Base-by-base conservation (phyloP, 192 early-diverging fungal genomes). In the Gigaspora rosea region DNA sequence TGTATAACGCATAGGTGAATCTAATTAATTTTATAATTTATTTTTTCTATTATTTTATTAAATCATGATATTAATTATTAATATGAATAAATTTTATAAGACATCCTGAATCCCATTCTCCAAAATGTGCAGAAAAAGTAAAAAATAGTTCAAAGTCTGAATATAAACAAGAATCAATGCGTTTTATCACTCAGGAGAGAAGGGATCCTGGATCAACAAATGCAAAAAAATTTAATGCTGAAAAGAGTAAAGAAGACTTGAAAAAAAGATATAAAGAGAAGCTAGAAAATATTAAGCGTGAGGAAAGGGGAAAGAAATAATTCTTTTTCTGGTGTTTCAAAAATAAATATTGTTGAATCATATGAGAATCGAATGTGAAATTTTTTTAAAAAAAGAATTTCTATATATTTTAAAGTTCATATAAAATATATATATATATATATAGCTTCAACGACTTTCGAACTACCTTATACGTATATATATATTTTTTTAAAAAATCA, bases 231-330 rank as follows among this genome's bases (percentile, higher is more conserved):
- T 75, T 65, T 41, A 75, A 35, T 36, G 11, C 27, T 18, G 58
- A 62, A 10, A 75, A 49, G 50, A 75, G 48, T 52, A 75, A 65
- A 65, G 74, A 75, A 35, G 74, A 75, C 18, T 36, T 75, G 47
- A 62, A 64, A 35, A 75, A 75, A 52, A 18, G 47, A 36, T 75
- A 75, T 50, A 75, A 75, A 64, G 74, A 75, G 35, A 75, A 63
- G 33, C 49, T 75, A 46, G 62, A 75, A 1, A 11, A 62, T 47
- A 48, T 41, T 8, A 75, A 48, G 32, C 74, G 36, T 64, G 16
- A 75, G 27, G 61, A 65, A 52, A 64, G 48, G 12, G 74, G 48
- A 2, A 47, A 59, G 7, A 33, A 33, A 63, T 57, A 15, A 57
- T 27, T 27, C 41, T 41, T 41, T 41, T 41, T 41, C 41, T 6